Percentiles rank a stretch among this genome's conserved stretches.
Evolutionary conservation across 129 eudicot species (phyloP).

Genomic region (Calendula officinalis): DNA sequence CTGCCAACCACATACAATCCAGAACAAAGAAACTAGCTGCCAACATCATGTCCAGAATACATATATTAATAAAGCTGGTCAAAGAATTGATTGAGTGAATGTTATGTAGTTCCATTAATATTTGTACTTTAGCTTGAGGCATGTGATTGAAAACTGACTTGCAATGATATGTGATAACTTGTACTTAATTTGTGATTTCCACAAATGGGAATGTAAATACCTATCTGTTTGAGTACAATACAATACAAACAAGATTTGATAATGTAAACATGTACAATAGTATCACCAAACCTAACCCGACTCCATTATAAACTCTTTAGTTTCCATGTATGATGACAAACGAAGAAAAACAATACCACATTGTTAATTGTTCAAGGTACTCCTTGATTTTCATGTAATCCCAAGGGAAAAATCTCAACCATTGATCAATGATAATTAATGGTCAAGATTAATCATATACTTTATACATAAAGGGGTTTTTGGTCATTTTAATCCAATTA

Average conservation of each 20-base stretch:
- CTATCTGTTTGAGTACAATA: neutral
- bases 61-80: neutral
- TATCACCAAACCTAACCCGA: neutral
- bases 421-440: too few species aligned
- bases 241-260: neutral
- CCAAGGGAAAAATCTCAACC: too few species aligned
- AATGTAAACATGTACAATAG: neutral
- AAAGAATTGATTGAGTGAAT: constrained; percentile 1
- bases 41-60: constrained; percentile 10
- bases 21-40: constrained; percentile 23
- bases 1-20: neutral
- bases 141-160: neutral
- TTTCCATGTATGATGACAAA: too few species aligned
- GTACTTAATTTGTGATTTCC: neutral
- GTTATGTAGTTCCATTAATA: neutral
- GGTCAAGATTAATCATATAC: too few species aligned
- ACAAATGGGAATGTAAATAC: constrained; percentile 3
- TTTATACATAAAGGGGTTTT: too few species aligned
- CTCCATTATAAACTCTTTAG: too few species aligned
- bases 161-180: neutral
- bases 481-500: too few species aligned
- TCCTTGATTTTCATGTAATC: too few species aligned
- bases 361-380: too few species aligned
- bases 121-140: constrained; percentile 7
- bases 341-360: too few species aligned